Evolutionary conservation across 2,329 filamentous ascomycete species (phyloP), one percentile per base, ranked within the genome.

Genomic region (Cladosporium sp.): DNA sequence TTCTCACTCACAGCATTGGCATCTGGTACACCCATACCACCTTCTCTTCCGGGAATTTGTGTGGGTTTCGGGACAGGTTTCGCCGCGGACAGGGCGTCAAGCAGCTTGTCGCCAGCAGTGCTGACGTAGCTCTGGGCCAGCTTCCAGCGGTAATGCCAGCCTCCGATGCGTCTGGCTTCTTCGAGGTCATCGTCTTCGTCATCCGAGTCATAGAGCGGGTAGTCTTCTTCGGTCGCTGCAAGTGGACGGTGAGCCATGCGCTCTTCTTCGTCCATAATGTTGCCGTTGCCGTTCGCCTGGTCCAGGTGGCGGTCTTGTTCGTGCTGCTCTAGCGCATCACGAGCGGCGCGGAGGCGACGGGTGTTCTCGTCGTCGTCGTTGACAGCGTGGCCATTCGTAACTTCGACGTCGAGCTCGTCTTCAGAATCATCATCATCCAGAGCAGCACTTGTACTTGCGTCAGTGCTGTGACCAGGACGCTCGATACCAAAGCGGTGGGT

Each of bases 401-500:
- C 89, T 1, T 89, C 88, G 14, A 44, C 88, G 1, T 87, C 88
- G 62, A 91, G 88, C 52, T 84, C 76, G 57, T 89, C 86, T 16
- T 66, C 64, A 26, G 91, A 88, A 40, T 91, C 89, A 21, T 92
- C 90, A 44, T 92, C 89, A 58, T 92, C 88, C 58, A 91, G 85
- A 61, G 92, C 90, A 21, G 91, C 91, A 18, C 89, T 93, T 0
- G 91, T 93, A 26, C 88, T 89, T 64, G 91, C 88, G 44, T 88
- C 91, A 37, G 89, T 88, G 63, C 90, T 92, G 23, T 91, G 86
- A 7, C 87, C 88, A 0, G 91, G 88, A 37, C 94, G 86, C 73
- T 91, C 90, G 72, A 99, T 97, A 64, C 95, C 95, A 76, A 98
- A 98, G 71, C 90, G 88, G 73, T 95, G 92, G 4, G 88, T 92